phyloP scores from a whole-genome alignment of 768 basidiomycete species.

The Cystobasidium ongulense region DNA sequence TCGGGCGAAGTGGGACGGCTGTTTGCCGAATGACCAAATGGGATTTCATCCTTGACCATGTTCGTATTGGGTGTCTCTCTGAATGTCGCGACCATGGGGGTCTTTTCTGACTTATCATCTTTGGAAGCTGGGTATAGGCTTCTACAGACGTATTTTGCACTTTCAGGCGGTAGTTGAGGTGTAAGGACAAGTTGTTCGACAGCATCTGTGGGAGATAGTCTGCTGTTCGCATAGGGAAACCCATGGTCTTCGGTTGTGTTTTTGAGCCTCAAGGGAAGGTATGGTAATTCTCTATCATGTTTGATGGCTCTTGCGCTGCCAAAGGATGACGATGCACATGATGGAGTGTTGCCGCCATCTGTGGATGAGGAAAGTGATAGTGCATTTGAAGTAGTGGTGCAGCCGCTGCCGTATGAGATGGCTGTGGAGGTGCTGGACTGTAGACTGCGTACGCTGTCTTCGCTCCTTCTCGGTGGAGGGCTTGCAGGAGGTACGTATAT shows the following conservation, averaged over 20 bases:
- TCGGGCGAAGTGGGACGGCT: background rate
- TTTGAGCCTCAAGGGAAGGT: background rate
- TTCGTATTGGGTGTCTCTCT: background rate
- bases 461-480: slow-evolving; percentile 1
- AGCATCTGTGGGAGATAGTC: background rate
- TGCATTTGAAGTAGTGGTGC: background rate
- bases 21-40: background rate
- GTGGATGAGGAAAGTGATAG: background rate
- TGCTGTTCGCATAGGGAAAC: background rate
- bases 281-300: background rate
- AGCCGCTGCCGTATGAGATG: background rate
- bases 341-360: background rate
- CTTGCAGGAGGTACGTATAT: background rate
- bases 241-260: background rate
- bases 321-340: background rate
- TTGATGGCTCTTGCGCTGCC: background rate
- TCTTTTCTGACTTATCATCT: background rate
- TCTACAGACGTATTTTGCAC: background rate
- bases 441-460: slow-evolving; percentile 13
- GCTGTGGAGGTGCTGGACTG: background rate
- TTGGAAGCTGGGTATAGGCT: background rate
- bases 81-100: background rate
- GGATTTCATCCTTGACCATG: slow-evolving; percentile 12
- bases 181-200: background rate
- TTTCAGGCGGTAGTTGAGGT: background rate